phyloP scores from a whole-genome alignment of 768 basidiomycete species.

The Tulasnella sp. region DNA sequence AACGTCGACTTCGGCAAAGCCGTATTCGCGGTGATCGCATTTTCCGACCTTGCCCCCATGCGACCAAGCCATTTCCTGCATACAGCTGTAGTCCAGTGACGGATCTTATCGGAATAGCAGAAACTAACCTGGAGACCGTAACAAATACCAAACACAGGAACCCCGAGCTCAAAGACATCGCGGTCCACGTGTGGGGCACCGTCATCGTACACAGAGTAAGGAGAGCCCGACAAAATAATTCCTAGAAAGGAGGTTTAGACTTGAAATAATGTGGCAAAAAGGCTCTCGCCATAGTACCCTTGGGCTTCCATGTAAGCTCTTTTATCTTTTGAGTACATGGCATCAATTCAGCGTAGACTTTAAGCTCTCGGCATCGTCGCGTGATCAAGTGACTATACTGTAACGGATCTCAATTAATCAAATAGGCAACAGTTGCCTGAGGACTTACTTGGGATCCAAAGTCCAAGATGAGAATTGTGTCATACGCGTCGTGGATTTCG shows the following conservation, averaged over 20 bases:
- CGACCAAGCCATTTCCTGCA: constrained; percentile 88
- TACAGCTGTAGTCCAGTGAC: neutral
- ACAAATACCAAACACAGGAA: constrained; percentile 94
- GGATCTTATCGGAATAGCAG: neutral
- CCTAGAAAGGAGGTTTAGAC: constrained; percentile 44
- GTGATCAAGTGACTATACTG: constrained; percentile 98
- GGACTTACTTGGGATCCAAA: constrained; percentile 88
- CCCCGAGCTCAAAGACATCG: constrained; percentile 76
- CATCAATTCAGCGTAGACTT: constrained; percentile 95
- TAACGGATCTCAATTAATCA: neutral
- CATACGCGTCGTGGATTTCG: constrained; percentile 85
- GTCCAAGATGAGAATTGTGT: constrained; percentile 92
- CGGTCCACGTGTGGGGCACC: constrained; percentile 94
- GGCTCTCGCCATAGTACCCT: constrained; percentile 52
- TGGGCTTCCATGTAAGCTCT: constrained; percentile 89
- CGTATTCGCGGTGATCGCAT: constrained; percentile 92
- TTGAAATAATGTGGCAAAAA: neutral
- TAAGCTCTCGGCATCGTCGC: constrained; percentile 92
- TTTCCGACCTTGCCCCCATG: constrained; percentile 78
- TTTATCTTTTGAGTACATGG: constrained; percentile 89
- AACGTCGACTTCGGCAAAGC: constrained; percentile 78
- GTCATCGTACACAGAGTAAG: constrained; percentile 93
- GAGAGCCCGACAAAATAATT: constrained; percentile 95
- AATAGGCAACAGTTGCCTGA: neutral
- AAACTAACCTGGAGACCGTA: constrained; percentile 83